Base-by-base conservation (phyloP, 176 grass and related monocot genomes). In the Panicum miliaceum region DNA sequence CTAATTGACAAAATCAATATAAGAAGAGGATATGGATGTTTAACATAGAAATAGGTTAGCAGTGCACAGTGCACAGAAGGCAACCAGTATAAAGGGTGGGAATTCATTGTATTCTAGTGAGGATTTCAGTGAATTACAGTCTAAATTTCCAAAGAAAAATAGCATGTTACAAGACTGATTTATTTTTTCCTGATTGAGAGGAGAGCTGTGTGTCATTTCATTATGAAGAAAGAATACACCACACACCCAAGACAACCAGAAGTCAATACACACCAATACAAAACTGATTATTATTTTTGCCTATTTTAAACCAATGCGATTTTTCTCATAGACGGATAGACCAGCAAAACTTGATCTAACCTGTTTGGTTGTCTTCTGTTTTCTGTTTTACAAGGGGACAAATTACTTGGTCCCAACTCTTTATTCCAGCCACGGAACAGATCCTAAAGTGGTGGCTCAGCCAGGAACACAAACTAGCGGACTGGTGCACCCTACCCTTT, bases 1-100 rank as follows among this genome's bases (percentile, higher is more conserved):
- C 96, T 97, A 90, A 75, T 69, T 84, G 62, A 46, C 61, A 87
- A 58, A 62, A 84, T 62, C 42, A 60, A 54, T 60, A 83, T 86
- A 54, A 38, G 68, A 64, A 47, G 35, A 60, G 69, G 38, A 47
- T 12, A 80, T 38, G 29, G 40, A 68, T 65, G 51, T 45, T 46
- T 48, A 26, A 79, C 36, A 13, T 67, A 84, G 48, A 51, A 79
- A 68, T 62, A 78, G 23, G 11, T 40, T 77, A 68, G 43, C 61
- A 70, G 41, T 40, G 2, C 52, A 76, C 61, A 70, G 41, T 29
- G 2, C 52, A 76, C 26, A 54, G 56, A 85, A 75, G 41, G 56
- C 37, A 66, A 0, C 75, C 42, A 9, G 29, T 71, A 76, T 57
- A 43, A 36, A 27, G 13, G 7, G 77, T 27, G 16, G 37, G 3